A percentile compares a stretch with the other conserved stretches of the same genome.
phyloP scores from a whole-genome alignment of 2,329 filamentous ascomycete genomes.

The Verticillium alfalfae region DNA sequence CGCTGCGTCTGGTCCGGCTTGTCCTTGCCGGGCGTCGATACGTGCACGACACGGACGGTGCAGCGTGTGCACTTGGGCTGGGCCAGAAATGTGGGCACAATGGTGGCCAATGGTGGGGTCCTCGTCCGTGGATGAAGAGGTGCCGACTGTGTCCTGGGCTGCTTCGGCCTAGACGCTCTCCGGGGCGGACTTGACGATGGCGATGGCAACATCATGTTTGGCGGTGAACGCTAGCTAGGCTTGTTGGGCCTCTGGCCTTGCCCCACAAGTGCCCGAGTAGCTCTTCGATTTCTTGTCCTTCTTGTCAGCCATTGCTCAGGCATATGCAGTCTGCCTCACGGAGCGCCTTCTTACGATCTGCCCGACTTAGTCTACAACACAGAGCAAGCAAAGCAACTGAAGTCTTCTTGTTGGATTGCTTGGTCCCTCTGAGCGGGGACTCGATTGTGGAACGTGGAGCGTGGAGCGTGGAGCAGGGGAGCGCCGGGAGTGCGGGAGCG shows the following conservation, averaged over 20 bases:
- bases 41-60: constrained; percentile 10
- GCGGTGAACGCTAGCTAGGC: not conserved
- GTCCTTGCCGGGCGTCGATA: constrained; percentile 1
- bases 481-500: too few species aligned
- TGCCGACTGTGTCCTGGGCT: not conserved
- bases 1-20: not conserved
- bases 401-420: not conserved
- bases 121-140: constrained; percentile 10
- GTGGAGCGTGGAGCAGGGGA: not conserved
- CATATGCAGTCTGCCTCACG: not conserved
- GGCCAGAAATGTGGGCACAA: constrained; percentile 8
- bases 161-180: not conserved
- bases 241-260: not conserved
- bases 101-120: constrained; percentile 7
- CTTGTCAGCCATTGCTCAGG: not conserved
- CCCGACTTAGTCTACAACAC: not conserved
- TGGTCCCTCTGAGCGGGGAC: not conserved
- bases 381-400: not conserved
- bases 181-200: not conserved
- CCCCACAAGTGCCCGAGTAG: not conserved
- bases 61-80: constrained; percentile 9
- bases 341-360: not conserved
- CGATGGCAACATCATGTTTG: not conserved
- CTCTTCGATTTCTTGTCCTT: not conserved
- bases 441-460: not conserved